phyloP scores from a whole-genome alignment of 2,329 filamentous ascomycete genomes.

The Leptographium radiaticola region DNA sequence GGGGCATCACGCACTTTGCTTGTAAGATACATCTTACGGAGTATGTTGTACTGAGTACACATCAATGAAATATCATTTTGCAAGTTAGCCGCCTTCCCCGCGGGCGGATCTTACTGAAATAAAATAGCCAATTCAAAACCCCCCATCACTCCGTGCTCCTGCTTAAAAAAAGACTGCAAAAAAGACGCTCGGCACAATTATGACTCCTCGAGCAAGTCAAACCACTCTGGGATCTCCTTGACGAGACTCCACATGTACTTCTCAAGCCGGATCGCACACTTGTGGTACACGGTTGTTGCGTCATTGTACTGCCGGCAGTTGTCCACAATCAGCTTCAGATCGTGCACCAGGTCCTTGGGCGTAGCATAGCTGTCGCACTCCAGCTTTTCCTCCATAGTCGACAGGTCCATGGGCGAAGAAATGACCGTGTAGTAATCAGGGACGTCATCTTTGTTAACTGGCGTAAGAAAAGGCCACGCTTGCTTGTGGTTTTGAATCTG shows the following conservation, averaged over 20 bases:
- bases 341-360: slow-evolving; percentile 83
- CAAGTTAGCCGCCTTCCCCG: no score
- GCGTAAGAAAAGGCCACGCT: slow-evolving; percentile 88
- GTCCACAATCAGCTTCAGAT: slow-evolving; percentile 80
- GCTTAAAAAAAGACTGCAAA: no score
- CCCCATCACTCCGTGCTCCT: no score
- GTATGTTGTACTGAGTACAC: no score
- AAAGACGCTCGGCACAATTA: no score
- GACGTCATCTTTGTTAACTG: slow-evolving; percentile 91
- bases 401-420: slow-evolving; percentile 92
- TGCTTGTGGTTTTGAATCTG: slow-evolving; percentile 88
- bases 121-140: no score
- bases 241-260: slow-evolving; percentile 27
- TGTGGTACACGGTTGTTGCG: slow-evolving; percentile 87
- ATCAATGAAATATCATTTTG: no score
- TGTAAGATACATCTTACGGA: no score
- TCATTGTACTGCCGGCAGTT: slow-evolving; percentile 97
- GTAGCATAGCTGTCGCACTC: slow-evolving; percentile 85
- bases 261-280: slow-evolving; percentile 83
- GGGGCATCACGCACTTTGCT: no score
- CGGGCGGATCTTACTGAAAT: no score
- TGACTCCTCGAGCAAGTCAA: neutral
- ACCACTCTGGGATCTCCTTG: no score
- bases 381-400: slow-evolving; percentile 90
- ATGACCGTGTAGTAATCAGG: slow-evolving; percentile 99